Conservation (phyloP, 2,329 filamentous ascomycete species). For the Penicillium decumbens region DNA sequence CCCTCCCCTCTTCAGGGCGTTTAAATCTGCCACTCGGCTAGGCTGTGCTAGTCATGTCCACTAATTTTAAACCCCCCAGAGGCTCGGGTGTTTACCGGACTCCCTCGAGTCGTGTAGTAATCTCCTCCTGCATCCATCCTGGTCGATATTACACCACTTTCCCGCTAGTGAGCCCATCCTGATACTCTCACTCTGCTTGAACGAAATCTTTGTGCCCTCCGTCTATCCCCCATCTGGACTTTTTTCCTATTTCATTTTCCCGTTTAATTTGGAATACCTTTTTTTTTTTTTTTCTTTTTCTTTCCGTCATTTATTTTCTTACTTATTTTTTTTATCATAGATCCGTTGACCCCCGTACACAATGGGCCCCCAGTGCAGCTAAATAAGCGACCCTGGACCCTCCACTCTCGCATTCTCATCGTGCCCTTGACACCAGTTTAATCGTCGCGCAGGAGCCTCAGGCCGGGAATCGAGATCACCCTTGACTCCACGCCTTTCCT, state of each 20-base stretch:
- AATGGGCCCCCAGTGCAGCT: conserved; percentile 32
- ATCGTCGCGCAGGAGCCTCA: conserved; percentile 28
- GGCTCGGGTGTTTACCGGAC: conserved; percentile 21
- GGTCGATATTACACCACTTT: conserved; percentile 38
- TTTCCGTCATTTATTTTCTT: conserved; percentile 8
- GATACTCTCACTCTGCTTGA: conserved; percentile 20
- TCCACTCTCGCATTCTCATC: conserved; percentile 28
- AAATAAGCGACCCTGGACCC: conserved; percentile 41
- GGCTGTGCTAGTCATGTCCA: conserved; percentile 9
- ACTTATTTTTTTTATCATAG: conserved; percentile 3
- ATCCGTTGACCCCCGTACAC: not conserved
- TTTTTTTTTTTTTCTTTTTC: conserved; percentile 17
- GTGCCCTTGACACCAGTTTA: conserved; percentile 26
- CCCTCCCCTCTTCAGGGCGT: conserved; percentile 9
- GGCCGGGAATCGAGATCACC: conserved; percentile 15
- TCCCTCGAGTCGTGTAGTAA: conserved; percentile 23
- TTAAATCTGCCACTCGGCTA: conserved; percentile 17
- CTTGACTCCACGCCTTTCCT: conserved; percentile 12
- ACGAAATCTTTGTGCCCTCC: conserved; percentile 12
- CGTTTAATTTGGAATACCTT: not conserved
- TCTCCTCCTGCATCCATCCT: conserved; percentile 36
- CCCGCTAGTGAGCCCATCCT: conserved; percentile 35
- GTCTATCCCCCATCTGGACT: conserved; percentile 3
- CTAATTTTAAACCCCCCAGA: conserved; percentile 15
- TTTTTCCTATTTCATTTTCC: conserved; percentile 14